phyloP scores from a whole-genome alignment of 192 early-diverging fungal species.

The Backusella circina region DNA sequence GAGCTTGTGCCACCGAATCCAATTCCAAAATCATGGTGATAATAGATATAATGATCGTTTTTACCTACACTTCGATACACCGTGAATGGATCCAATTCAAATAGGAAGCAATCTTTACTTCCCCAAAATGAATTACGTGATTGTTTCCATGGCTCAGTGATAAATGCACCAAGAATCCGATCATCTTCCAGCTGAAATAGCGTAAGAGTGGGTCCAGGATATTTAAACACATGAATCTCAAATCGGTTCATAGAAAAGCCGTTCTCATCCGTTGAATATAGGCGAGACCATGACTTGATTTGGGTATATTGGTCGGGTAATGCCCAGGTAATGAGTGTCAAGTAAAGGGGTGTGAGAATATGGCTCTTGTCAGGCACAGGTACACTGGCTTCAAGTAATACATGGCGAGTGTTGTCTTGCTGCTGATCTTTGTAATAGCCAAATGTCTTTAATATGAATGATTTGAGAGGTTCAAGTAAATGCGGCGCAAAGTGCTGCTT shows the following conservation, averaged over 20 bases:
- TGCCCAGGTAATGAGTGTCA: slow-evolving; percentile 42
- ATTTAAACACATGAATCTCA: slow-evolving; percentile 51
- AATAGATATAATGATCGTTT: slow-evolving; percentile 30
- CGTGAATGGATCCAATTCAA: slow-evolving; percentile 48
- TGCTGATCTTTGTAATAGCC: slow-evolving; percentile 26
- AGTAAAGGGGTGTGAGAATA: slow-evolving; percentile 35
- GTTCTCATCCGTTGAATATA: slow-evolving; percentile 46
- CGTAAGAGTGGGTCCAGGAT: slow-evolving; percentile 48
- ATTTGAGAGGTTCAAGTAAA: slow-evolving; percentile 37
- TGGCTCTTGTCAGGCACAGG: slow-evolving; percentile 17
- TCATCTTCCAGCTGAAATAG: slow-evolving; percentile 29
- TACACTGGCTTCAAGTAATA: slow-evolving; percentile 9
- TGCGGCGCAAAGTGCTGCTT: slow-evolving; percentile 35
- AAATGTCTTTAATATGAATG: slow-evolving; percentile 45
- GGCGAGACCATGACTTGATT: slow-evolving; percentile 30
- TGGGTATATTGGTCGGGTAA: slow-evolving; percentile 29
- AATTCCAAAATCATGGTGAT: slow-evolving; percentile 29
- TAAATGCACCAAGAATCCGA: slow-evolving; percentile 44
- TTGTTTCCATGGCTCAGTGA: slow-evolving; percentile 51
- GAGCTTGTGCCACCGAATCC: slow-evolving; percentile 26
- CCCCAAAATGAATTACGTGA: slow-evolving; percentile 45
- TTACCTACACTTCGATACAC: slow-evolving; percentile 28
- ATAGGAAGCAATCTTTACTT: slow-evolving; percentile 33
- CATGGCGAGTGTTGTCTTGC: background rate
- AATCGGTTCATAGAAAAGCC: slow-evolving; percentile 60